Base-by-base conservation (phyloP, 345 rosid genomes). In the Moricandia arvensis region DNA sequence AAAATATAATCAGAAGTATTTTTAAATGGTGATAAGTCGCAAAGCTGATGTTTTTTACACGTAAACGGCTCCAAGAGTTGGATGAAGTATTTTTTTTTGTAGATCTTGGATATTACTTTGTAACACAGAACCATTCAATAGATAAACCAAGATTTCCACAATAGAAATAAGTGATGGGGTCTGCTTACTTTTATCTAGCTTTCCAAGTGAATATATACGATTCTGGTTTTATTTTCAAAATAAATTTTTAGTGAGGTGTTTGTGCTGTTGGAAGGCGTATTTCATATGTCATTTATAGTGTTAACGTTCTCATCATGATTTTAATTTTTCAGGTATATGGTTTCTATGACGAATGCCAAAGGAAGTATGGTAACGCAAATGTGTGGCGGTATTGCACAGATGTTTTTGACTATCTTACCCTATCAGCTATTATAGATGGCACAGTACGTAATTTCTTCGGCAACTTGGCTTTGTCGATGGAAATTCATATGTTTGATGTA, bases 301-400 rank as follows among this genome's bases (percentile, higher is more conserved):
- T 58, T 55, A 18, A 24, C 34, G n/a, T 17, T 59, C 65, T 41
- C n/a, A 75, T 45, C 47, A 33, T 7, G 2, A 8, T 62, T 57
- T 71, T 38, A 80, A 51, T 74, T 75, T 51, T 59, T 15, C 64
- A 96, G 99, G 99, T 96, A 27, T 96, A 96, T 75, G 99, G 98
- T 65, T 96, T 96, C 86, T 96, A 96, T 84, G 99, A 96, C 61
- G 99, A 96, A 72, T 96, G 99, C 85, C 99, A 96, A 71, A 87
- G 99, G 85, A 96, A 96, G 89, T 96, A 96, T 68, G 99, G 99
- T 60, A 96, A 96, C 77, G 98, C 98, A 34, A 96, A 96, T 85
- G 99, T 98, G 2, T 96, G 99, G 99, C 88, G 98, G 54, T 96
- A 93, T 71, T 96, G 99, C 82, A 96, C 99, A 47, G 99, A 96